Evolutionary conservation across 2,329 filamentous ascomycete species (phyloP).

Genomic region (Pseudogymnoascus sp.): DNA sequence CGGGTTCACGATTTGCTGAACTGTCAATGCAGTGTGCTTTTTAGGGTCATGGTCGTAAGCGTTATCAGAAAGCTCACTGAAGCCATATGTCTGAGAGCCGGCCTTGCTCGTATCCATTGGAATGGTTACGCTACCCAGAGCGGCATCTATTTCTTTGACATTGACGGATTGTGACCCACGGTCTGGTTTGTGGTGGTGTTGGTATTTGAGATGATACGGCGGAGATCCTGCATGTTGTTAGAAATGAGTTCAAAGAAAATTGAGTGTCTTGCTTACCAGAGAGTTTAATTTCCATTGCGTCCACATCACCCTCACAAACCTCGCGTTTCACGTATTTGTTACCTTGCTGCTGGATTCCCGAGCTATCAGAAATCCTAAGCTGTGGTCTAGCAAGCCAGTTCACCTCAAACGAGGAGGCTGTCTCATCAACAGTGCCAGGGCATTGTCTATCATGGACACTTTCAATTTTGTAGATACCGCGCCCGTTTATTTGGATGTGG

Average conservation of each 20-base stretch:
- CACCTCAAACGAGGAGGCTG: slow-evolving; percentile 69
- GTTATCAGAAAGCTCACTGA: slow-evolving; percentile 73
- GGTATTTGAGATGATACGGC: slow-evolving; percentile 78
- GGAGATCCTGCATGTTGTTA: slow-evolving; percentile 52
- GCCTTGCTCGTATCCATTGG: slow-evolving; percentile 79
- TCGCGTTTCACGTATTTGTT: slow-evolving; percentile 64
- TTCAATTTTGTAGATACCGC: slow-evolving; percentile 73
- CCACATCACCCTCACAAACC: slow-evolving; percentile 91
- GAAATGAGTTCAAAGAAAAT: background rate
- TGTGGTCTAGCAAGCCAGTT: slow-evolving; percentile 78
- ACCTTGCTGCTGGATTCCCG: slow-evolving; percentile 48
- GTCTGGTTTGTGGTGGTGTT: slow-evolving; percentile 64
- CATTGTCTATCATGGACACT: slow-evolving; percentile 74
- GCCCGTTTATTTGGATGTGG: slow-evolving; percentile 54
- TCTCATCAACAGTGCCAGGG: slow-evolving; percentile 69
- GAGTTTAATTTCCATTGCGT: slow-evolving; percentile 74
- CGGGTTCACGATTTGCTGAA: slow-evolving; percentile 79
- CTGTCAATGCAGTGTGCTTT: slow-evolving; percentile 56
- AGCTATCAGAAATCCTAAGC: slow-evolving; percentile 58
- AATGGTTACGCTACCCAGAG: slow-evolving; percentile 67
- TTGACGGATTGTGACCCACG: slow-evolving; percentile 58
- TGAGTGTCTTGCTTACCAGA: slow-evolving; percentile 48
- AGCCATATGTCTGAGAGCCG: slow-evolving; percentile 79
- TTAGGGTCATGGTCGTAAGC: slow-evolving; percentile 71
- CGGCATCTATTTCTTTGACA: slow-evolving; percentile 68